phyloP scores from a whole-genome alignment of 2,329 filamentous ascomycete genomes.

The Beauveria sp. region DNA sequence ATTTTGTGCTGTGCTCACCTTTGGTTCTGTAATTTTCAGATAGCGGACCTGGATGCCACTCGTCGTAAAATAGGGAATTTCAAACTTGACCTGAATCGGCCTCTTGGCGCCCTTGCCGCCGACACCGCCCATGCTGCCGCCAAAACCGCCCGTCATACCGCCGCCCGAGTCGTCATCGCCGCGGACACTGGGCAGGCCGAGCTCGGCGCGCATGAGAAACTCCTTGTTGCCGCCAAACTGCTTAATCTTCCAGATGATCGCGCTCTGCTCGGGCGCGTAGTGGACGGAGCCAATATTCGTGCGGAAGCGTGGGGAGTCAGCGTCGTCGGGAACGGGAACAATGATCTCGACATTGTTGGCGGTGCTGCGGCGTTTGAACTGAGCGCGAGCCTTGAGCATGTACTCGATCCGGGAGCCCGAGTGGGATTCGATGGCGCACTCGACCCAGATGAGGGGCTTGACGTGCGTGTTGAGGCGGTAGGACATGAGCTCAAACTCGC shows the following conservation, averaged over 20 bases:
- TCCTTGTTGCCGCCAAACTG: slow-evolving; percentile 98
- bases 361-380: slow-evolving; percentile 96
- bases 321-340: slow-evolving; percentile 94
- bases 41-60: slow-evolving; percentile 98
- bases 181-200: slow-evolving; percentile 87
- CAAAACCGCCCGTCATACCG: slow-evolving; percentile 96
- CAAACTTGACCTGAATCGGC: slow-evolving; percentile 98
- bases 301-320: slow-evolving; percentile 89
- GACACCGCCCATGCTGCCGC: slow-evolving; percentile 91
- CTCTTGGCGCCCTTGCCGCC: slow-evolving; percentile 81
- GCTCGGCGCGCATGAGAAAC: slow-evolving; percentile 95
- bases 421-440: slow-evolving; percentile 94
- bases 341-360: slow-evolving; percentile 99
- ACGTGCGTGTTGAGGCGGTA: slow-evolving; percentile 98
- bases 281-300: slow-evolving; percentile 97
- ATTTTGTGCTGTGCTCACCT: slow-evolving; percentile 50
- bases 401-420: slow-evolving; percentile 95
- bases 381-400: slow-evolving; percentile 95
- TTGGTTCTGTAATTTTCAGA: slow-evolving; percentile 97
- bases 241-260: slow-evolving; percentile 99
- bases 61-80: slow-evolving; percentile 99
- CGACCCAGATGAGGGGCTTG: slow-evolving; percentile 97
- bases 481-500: slow-evolving; percentile 98
- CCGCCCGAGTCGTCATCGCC: slow-evolving; percentile 93
- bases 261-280: slow-evolving; percentile 93